Evolutionary conservation across 441 rosid genomes (phyloP), one percentile per base, ranked within the genome.

Genomic region (Brassica balearica): DNA sequence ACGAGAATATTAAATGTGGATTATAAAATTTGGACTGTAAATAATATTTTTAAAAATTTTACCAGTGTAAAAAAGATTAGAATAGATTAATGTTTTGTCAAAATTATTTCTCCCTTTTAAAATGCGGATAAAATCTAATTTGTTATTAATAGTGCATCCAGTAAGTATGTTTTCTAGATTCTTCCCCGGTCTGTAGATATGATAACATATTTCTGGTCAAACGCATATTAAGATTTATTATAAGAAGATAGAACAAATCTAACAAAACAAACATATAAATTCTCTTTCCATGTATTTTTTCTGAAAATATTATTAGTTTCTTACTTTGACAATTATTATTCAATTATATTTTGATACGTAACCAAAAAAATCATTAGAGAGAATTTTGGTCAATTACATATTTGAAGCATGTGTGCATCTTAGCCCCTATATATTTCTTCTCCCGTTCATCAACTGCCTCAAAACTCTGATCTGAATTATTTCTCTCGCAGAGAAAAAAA

Each of bases 161-260:
- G 55, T 48, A 48, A 48, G 12, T 48, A 48, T 48, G 12, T 48
- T n/a, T n/a, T 48, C 7, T 48, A 48, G 55, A 48, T 43, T 43
- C 51, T 43, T n/a, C 51, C 51, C 1, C 11, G 51, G 61, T 32
- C 36, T 5, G 5, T 27, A 19, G 61, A 75, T 59, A 75, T 3
- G 72, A 75, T 75, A 75, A 25, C 8, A 9, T 19, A 43, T 25
- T 19, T 12, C 6, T 61, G 55, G 74, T 69, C 74, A 75, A 77
- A 70, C 38, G 5, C 46, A 71, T 2, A 63, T 36, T 77, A 38
- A 25, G 34, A 56, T 65, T 66, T 58, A 55, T 77, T 63, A 10
- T 7, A 5, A 56, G 1, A 36, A 27, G 25, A 15, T 56, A 71
- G 32, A 19, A 5, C 25, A 77, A 58, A 77, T 41, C 63, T n/a